Conservation (phyloP, 495 filamentous ascomycete species). For the Tuber melanosporum region DNA sequence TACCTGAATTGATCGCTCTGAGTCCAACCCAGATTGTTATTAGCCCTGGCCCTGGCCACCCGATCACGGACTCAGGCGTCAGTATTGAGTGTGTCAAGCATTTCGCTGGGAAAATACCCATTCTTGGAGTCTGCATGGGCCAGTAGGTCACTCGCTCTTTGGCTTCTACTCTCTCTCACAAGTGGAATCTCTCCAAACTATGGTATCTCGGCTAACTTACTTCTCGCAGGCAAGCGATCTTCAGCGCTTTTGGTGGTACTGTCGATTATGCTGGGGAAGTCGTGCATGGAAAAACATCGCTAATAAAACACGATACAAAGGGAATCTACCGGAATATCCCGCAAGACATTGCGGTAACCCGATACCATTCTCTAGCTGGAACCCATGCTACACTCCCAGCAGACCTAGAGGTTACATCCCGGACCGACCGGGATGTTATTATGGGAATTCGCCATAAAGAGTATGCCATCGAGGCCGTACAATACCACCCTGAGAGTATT, state of each 20-base stretch:
- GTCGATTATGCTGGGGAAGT: conserved; percentile 95
- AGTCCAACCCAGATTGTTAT: conserved; percentile 90
- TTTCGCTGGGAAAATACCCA: conserved; percentile 91
- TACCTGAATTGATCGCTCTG: conserved; percentile 72
- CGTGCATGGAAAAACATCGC: conserved; percentile 92
- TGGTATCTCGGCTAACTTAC: conserved; percentile 3
- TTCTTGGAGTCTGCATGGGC: conserved; percentile 98
- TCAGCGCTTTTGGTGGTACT: conserved; percentile 79
- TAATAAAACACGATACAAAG: conserved; percentile 76
- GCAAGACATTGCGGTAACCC: conserved; percentile 75
- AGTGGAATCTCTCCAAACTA: no score
- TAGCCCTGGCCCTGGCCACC: conserved; percentile 91
- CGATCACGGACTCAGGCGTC: conserved; percentile 79
- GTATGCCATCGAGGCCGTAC: conserved; percentile 82
- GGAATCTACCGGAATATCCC: conserved; percentile 75
- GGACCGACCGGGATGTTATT: conserved; percentile 76
- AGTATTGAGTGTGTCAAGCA: conserved; percentile 83
- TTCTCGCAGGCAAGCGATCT: conserved; percentile 70
- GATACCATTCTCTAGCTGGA: conserved; percentile 94
- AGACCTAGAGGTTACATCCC: conserved; percentile 85
- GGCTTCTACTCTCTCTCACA: neutral
- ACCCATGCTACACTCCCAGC: conserved; percentile 82
- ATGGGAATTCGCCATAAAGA: conserved; percentile 96
- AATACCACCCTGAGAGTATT: conserved; percentile 97
- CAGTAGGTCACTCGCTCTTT: conserved; percentile 53